phyloP scores from a whole-genome alignment of 2,329 filamentous ascomycete species.

The Pezicula carpinea region DNA sequence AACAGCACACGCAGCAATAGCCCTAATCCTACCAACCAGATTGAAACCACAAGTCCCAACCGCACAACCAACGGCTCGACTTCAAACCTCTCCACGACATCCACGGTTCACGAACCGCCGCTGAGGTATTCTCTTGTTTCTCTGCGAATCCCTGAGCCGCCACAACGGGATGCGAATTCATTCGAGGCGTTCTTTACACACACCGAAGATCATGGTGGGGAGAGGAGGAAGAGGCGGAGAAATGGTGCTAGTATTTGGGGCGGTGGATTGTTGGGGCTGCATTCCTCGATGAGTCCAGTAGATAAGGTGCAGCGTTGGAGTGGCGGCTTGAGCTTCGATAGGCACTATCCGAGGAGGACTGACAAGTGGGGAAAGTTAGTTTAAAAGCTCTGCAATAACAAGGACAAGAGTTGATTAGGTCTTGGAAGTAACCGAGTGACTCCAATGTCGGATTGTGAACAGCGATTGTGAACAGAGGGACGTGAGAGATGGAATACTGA shows the following conservation, averaged over 20 bases:
- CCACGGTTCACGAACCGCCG: conserved; percentile 2
- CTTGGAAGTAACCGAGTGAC: not conserved
- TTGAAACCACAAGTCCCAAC: not conserved
- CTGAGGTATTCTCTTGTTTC: not conserved
- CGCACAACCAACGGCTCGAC: not conserved
- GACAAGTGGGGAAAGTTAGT: conserved; percentile 1
- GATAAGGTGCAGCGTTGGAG: not conserved
- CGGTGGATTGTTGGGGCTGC: conserved; percentile 4
- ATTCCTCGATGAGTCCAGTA: not conserved
- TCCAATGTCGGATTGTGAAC: not conserved
- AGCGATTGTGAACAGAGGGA: not conserved
- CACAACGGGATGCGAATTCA: not conserved
- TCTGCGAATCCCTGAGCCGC: not conserved
- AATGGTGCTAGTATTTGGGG: conserved; percentile 7
- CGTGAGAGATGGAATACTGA: conserved; percentile 33
- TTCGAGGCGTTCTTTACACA: conserved; percentile 18
- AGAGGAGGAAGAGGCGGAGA: conserved; percentile 3
- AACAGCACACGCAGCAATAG: not conserved
- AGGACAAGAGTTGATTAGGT: not conserved
- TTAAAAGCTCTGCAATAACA: not conserved
- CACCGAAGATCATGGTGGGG: conserved; percentile 11
- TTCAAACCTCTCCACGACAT: conserved; percentile 11
- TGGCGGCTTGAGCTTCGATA: not conserved
- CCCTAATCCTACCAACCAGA: not conserved
- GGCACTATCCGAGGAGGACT: not conserved